Evolutionary conservation across 306 rosid genomes (phyloP).

Genomic region (Vigna hirtella): DNA sequence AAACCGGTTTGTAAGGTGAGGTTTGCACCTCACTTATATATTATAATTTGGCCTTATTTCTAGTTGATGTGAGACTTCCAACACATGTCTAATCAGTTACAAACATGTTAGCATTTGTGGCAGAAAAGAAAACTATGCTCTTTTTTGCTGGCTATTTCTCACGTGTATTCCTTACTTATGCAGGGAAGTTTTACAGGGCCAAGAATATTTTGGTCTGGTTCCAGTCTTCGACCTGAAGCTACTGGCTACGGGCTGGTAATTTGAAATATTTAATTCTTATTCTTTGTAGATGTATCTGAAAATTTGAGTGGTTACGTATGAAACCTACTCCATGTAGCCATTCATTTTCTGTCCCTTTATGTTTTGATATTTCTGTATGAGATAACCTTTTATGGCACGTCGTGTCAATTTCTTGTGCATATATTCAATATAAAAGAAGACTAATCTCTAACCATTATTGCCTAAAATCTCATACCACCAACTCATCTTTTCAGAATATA

Average conservation of each 20-base stretch:
- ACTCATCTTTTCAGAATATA: constrained; percentile 35
- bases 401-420: constrained; percentile 16
- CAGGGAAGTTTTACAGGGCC: constrained; percentile 99
- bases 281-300: constrained; percentile 30
- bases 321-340: constrained; percentile 22
- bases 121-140: constrained; percentile 31
- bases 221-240: constrained; percentile 99
- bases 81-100: constrained; percentile 19
- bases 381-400: constrained; percentile 30
- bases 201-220: constrained; percentile 98
- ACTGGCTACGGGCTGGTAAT: constrained; percentile 99
- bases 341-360: not conserved
- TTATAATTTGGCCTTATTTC: too few species aligned
- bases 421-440: not conserved
- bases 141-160: constrained; percentile 44
- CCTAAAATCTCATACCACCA: constrained; percentile 25
- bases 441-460: not conserved
- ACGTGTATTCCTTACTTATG: constrained; percentile 66
- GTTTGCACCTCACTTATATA: too few species aligned
- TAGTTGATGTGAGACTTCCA: too few species aligned
- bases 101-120: not conserved
- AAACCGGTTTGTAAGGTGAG: too few species aligned
- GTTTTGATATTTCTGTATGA: not conserved
- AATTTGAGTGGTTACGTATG: constrained; percentile 21
- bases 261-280: constrained; percentile 47